Base-by-base conservation (phyloP, 441 rosid species). In the Jatropha podagrica region DNA sequence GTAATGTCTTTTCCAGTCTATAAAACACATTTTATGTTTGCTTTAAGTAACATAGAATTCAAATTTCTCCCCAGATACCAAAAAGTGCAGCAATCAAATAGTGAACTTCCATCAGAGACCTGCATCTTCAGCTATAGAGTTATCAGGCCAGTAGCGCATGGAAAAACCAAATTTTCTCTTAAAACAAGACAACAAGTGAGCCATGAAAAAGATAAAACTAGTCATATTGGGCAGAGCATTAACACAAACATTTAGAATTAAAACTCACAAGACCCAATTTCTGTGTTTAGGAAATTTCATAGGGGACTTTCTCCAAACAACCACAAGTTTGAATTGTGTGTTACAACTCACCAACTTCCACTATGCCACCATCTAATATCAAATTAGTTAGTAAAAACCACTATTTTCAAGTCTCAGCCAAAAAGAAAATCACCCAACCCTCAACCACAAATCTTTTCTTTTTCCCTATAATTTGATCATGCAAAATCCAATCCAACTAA, bases 301-400 rank as follows among this genome's bases (percentile, higher is more conserved):
- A 27, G 65, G 37, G 37, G 63, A n/a, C 11, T 63, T 56, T 27
- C 26, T 23, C 56, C 64, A 70, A 65, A 60, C 63, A 54, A 66
- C 71, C 73, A 60, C 75, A 69, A 20, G 66, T 26, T 56, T 61
- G 41, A 65, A 38, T 15, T 18, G 8, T 48, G 80, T 61, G 80
- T 74, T 71, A 76, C 76, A 79, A 44, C 72, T 70, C 82, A 74
- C 18, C 62, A 70, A 52, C 62, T 46, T 68, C 70, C 66, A 51
- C 69, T 60, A 61, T 54, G 42, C 72, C 75, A 51, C 41, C 37
- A 67, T 61, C 80, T 64, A 32, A 65, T 13, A 44, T 41, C 41
- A 64, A 76, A 65, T n/a, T 18, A 40, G 73, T 70, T 65, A 65
- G 80, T 49, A 15, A 55, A n/a, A 49, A 51, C 69, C 55, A 44